Evolutionary conservation across 129 eudicot genomes (phyloP).

Genomic region (Dittrichia graveolens): DNA sequence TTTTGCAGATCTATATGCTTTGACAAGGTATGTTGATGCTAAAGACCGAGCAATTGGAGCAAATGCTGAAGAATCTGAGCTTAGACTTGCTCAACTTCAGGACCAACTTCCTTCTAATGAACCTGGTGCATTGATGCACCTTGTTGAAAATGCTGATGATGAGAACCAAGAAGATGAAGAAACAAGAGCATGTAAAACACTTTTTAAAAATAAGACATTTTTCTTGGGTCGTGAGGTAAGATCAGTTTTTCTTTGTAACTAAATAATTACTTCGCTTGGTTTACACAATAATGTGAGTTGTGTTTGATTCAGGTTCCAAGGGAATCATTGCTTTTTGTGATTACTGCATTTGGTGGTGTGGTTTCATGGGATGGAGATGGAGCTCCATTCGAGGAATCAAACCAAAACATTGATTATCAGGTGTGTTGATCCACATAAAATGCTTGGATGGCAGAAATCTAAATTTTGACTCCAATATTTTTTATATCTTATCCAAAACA

Average conservation of each 20-base stretch:
- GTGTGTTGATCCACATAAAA: constrained; percentile 21
- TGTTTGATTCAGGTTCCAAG: constrained; percentile 63
- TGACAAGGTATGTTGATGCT: constrained; percentile 65
- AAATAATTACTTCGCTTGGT: no score
- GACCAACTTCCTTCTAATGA: constrained; percentile 77
- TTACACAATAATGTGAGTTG: background rate
- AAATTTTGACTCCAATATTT: constrained; percentile 2
- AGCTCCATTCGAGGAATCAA: constrained; percentile 74
- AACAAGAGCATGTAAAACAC: constrained; percentile 59
- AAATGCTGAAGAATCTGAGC: constrained; percentile 60
- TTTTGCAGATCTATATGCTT: constrained; percentile 76
- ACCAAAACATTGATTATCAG: constrained; percentile 71
- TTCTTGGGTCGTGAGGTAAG: constrained; percentile 84
- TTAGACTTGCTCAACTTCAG: constrained; percentile 82
- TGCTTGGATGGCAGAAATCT: background rate
- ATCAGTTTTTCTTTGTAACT: background rate
- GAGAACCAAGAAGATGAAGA: constrained; percentile 71
- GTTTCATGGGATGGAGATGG: constrained; percentile 95
- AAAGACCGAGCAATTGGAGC: constrained; percentile 32
- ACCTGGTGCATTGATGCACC: constrained; percentile 82
- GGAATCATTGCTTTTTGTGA: constrained; percentile 78
- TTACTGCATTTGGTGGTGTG: constrained; percentile 84
- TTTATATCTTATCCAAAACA: background rate
- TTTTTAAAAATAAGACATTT: constrained; percentile 58
- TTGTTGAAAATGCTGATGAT: constrained; percentile 50